Conservation (phyloP, 1,139 yeast species). For the Pichia sp. region DNA sequence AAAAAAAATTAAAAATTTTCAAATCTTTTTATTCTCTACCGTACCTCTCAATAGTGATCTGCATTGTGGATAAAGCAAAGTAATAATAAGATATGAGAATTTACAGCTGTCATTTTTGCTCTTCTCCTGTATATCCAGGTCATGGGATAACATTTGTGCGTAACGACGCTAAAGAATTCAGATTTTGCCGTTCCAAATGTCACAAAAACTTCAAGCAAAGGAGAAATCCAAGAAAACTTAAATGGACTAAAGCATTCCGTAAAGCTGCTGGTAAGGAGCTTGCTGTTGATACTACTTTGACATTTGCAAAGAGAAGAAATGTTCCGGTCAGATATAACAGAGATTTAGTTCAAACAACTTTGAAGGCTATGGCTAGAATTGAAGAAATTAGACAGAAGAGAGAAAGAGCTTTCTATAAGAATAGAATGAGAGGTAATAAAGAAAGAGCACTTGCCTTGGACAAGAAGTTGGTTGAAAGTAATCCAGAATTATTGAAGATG, state of each 20-base stretch:
- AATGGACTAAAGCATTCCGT: slow-evolving; percentile 98
- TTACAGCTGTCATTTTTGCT: slow-evolving; percentile 92
- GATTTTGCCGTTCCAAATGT: slow-evolving; percentile 97
- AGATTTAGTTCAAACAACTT: slow-evolving; percentile 88
- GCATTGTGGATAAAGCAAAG: neutral
- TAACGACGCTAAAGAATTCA: slow-evolving; percentile 94
- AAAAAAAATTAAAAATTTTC: neutral
- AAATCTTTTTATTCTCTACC: neutral
- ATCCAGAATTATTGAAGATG: slow-evolving; percentile 84
- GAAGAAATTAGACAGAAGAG: slow-evolving; percentile 95
- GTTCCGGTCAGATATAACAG: slow-evolving; percentile 97
- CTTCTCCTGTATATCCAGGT: slow-evolving; percentile 94
- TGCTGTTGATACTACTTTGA: slow-evolving; percentile 93
- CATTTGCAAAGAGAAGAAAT: slow-evolving; percentile 95
- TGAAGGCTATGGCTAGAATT: slow-evolving; percentile 91
- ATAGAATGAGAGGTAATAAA: slow-evolving; percentile 97
- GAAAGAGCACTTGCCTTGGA: slow-evolving; percentile 81
- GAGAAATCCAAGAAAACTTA: slow-evolving; percentile 96
- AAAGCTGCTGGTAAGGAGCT: slow-evolving; percentile 98
- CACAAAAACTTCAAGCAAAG: slow-evolving; percentile 96
- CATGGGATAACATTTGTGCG: slow-evolving; percentile 98
- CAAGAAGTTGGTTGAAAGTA: slow-evolving; percentile 76
- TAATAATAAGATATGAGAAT: slow-evolving; percentile 64
- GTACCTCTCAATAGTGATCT: neutral
- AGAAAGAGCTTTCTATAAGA: slow-evolving; percentile 97